Percentiles rank a stretch among this genome's conserved stretches.
phyloP scores from a whole-genome alignment of 148 eudicot species.

The Persicaria maculosa region DNA sequence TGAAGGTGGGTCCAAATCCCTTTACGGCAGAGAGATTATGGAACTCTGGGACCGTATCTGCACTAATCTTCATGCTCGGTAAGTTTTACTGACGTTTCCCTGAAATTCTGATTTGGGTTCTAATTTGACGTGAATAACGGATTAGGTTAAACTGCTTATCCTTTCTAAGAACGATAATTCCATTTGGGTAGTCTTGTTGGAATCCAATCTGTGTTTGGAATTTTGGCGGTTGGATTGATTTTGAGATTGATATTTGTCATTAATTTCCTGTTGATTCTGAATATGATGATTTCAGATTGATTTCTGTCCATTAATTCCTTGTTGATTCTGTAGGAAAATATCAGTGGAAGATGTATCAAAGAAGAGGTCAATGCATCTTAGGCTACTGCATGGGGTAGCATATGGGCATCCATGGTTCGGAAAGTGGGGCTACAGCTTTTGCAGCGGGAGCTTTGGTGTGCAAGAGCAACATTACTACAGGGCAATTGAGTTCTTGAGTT shows the following conservation, averaged over 20 bases:
- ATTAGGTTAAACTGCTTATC: background rate
- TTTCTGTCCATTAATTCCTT: background rate
- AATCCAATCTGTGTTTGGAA: background rate
- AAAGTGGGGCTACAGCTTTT: slow-evolving; percentile 71
- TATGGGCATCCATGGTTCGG: slow-evolving; percentile 88
- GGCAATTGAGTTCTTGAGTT: slow-evolving; percentile 58
- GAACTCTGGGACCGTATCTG: slow-evolving; percentile 91
- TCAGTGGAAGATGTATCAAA: slow-evolving; percentile 69
- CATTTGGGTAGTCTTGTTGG: background rate
- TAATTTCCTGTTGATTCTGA: background rate
- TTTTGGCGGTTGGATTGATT: background rate
- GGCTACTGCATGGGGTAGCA: slow-evolving; percentile 70
- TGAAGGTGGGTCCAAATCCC: slow-evolving; percentile 64
- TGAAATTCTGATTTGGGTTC: background rate
- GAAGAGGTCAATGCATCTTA: slow-evolving; percentile 63
- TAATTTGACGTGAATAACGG: background rate
- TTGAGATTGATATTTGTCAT: background rate
- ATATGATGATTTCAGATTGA: background rate
- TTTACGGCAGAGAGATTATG: slow-evolving; percentile 72
- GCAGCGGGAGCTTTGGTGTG: slow-evolving; percentile 75
- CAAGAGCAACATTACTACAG: slow-evolving; percentile 41
- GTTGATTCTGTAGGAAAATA: slow-evolving; percentile 38
- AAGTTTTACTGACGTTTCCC: background rate
- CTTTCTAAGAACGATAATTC: background rate
- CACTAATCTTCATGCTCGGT: slow-evolving; percentile 61